phyloP scores from a whole-genome alignment of 495 filamentous ascomycete species.

The Aspergillus carlsbadensis region DNA sequence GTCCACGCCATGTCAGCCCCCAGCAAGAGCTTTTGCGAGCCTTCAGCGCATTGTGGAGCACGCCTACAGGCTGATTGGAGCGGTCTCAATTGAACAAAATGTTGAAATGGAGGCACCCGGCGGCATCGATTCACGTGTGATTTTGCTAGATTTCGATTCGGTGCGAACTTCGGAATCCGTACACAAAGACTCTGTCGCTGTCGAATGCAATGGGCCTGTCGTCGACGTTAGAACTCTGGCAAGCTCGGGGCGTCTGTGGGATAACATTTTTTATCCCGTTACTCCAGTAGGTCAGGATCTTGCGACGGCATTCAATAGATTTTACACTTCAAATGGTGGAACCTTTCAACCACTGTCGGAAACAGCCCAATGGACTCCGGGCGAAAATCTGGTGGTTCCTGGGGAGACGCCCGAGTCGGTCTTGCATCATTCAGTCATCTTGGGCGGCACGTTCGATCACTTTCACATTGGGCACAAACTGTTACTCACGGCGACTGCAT shows the following conservation, averaged over 20 bases:
- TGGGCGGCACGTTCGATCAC: conserved; percentile 96
- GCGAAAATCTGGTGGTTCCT: conserved; percentile 22
- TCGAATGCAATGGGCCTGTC: conserved; percentile 56
- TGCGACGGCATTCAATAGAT: conserved; percentile 31
- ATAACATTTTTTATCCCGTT: conserved; percentile 64
- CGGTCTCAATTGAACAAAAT: conserved; percentile 59
- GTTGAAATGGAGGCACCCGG: conserved; percentile 64
- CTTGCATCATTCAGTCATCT: conserved; percentile 61
- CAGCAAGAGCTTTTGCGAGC: conserved; percentile 56
- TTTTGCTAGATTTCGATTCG: conserved; percentile 65
- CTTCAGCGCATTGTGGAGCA: conserved; percentile 71
- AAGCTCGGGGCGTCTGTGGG: conserved; percentile 63
- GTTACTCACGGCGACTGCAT: conserved; percentile 78
- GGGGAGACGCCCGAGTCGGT: conserved; percentile 21
- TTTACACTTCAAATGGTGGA: conserved; percentile 22
- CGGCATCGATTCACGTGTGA: conserved; percentile 74
- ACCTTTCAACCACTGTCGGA: conserved; percentile 30
- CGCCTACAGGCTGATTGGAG: conserved; percentile 74
- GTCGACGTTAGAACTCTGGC: conserved; percentile 67
- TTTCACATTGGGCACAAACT: conserved; percentile 96
- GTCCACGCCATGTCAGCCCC: conserved; percentile 39
- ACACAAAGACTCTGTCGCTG: conserved; percentile 26
- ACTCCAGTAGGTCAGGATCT: conserved; percentile 53
- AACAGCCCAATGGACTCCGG: conserved; percentile 27
- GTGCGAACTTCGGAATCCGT: conserved; percentile 21